Percentiles rank a stretch among this genome's conserved stretches.
These are phyloP conservation scores for Cutaneotrichosporon arboriforme DNA, from an alignment of 1,284 basidiomycete species.

Conservation along the genomic window DNA sequence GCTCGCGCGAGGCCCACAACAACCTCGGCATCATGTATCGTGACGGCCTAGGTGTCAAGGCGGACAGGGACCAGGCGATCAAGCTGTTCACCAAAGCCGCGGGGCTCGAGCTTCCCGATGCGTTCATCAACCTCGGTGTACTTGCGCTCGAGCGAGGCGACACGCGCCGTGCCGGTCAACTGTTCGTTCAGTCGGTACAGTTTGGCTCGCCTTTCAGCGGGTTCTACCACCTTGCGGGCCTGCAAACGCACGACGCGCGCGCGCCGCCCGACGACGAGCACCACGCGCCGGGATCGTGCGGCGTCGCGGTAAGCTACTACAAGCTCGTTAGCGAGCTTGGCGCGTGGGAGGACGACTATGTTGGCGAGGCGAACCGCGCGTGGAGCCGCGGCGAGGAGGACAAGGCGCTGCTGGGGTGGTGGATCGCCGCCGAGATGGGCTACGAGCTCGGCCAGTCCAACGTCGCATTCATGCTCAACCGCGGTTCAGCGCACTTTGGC, in stretches of 20 bases:
- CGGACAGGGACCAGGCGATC: slow-evolving; percentile 54
- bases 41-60: slow-evolving; percentile 71
- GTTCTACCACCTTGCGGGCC: slow-evolving; percentile 80
- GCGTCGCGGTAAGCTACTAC: slow-evolving; percentile 72
- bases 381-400: slow-evolving; percentile 67
- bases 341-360: slow-evolving; percentile 76
- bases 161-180: slow-evolving; percentile 56
- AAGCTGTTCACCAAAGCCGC: slow-evolving; percentile 73
- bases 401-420: slow-evolving; percentile 72
- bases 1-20: slow-evolving; percentile 81
- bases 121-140: slow-evolving; percentile 84
- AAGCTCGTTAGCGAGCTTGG: slow-evolving; percentile 85
- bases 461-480: slow-evolving; percentile 84
- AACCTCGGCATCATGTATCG: slow-evolving; percentile 85
- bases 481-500: slow-evolving; percentile 40
- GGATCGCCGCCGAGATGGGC: slow-evolving; percentile 87
- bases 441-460: slow-evolving; percentile 94
- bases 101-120: slow-evolving; percentile 77
- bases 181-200: slow-evolving; percentile 75
- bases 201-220: slow-evolving; percentile 85
- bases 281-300: slow-evolving; percentile 57
- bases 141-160: slow-evolving; percentile 56
- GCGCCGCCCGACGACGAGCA: slow-evolving; percentile 7
- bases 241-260: slow-evolving; percentile 61
- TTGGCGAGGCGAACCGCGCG: slow-evolving; percentile 71